phyloP scores from a whole-genome alignment of 2,329 filamentous ascomycete species.

The Cyphellophora attinorum region DNA sequence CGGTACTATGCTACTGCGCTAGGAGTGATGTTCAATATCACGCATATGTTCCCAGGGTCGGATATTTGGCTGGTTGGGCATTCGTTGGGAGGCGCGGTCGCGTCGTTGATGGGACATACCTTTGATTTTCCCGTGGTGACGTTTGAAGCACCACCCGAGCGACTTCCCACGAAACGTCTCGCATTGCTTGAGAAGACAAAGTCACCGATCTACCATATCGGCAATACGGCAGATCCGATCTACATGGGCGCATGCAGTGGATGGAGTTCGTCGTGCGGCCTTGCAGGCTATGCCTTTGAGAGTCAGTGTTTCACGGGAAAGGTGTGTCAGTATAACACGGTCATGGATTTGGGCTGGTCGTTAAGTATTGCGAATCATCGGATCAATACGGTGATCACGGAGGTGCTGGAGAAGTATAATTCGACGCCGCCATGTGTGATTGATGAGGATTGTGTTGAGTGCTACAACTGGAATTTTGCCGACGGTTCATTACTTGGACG shows the following conservation, averaged over 20 bases:
- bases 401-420: slow-evolving; percentile 15
- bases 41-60: slow-evolving; percentile 9
- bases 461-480: slow-evolving; percentile 14
- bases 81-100: slow-evolving; percentile 15
- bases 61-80: slow-evolving; percentile 14
- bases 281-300: slow-evolving; percentile 15
- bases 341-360: slow-evolving; percentile 14
- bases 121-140: slow-evolving; percentile 12
- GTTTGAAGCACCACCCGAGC: slow-evolving; percentile 13
- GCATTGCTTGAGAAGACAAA: slow-evolving; percentile 8
- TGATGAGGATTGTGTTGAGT: slow-evolving; percentile 14
- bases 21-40: slow-evolving; percentile 7
- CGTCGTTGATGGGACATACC: slow-evolving; percentile 12
- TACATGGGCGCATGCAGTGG: slow-evolving; percentile 17
- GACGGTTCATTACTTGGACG: neutral
- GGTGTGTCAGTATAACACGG: slow-evolving; percentile 14
- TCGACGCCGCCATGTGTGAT: slow-evolving; percentile 10
- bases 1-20: slow-evolving; percentile 13
- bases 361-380: slow-evolving; percentile 14
- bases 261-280: slow-evolving; percentile 9
- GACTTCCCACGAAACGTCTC: slow-evolving; percentile 12
- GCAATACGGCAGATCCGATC: slow-evolving; percentile 16
- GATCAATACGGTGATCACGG: slow-evolving; percentile 13
- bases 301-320: slow-evolving; percentile 14
- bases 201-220: slow-evolving; percentile 10